Evolutionary conservation across 164 flowering plant species (phyloP), one percentile per base, ranked within the genome.

Genomic region (Aristolochia fimbriata): DNA sequence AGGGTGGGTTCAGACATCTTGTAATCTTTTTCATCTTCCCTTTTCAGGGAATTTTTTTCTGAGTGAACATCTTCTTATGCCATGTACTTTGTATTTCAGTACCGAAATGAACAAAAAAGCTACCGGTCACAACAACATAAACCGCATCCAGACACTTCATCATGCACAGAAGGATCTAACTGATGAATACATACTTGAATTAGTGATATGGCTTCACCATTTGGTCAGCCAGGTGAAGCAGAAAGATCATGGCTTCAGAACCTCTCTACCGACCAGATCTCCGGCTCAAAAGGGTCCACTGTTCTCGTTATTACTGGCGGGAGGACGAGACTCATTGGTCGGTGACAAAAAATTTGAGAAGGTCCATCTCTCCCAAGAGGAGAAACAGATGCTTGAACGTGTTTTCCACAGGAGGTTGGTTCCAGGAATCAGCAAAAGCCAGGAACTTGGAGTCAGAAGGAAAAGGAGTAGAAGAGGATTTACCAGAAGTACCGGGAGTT

Each of bases 101-200:
- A 54, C 25, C 43, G 59, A 62, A 10, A 45, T 55, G 24, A 80
- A 79, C 69, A 70, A 76, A 43, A 85, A 82, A 59, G 58, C 80
- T 61, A 79, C 83, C 5, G 43, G 43, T 37, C 93, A 77, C 68
- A 72, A 72, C 4, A 91, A 84, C 66, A 58, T 86, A 46, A 78
- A 87, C 55, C 77, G 90, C 55, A 78, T 93, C 50, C 92, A 93
- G 67, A 90, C 98, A 0, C 85, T 93, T 11, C 78, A 93, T 72
- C 98, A 93, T 69, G 98, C 98, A 7, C 88, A 84, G 33, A 89
- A 87, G 72, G 92, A 83, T 55, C 83, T 80, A 73, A 84, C 96
- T 2, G 98, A 92, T 68, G 58, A 67, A 47, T 78, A 75, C 68
- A 92, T 92, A 56, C 88, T 89, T 27, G 97, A 92, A 19, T 60